Evolutionary conservation across 257 asterid genomes (phyloP).

Genomic region (Scutellaria galericulata): DNA sequence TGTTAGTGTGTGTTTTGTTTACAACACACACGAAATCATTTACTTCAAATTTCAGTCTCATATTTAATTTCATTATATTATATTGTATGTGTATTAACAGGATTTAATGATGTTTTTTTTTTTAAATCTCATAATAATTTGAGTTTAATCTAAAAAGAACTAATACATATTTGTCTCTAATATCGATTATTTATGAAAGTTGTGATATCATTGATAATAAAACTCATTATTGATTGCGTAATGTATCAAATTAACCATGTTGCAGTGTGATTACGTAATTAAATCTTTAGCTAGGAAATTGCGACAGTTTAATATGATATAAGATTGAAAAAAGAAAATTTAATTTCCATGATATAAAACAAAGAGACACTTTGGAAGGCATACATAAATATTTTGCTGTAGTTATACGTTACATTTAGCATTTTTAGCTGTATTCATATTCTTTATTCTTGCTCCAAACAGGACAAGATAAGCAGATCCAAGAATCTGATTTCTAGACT

Average conservation of each 20-base stretch:
- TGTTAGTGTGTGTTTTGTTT: too few species aligned
- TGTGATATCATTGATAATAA: not conserved
- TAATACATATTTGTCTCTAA: too few species aligned
- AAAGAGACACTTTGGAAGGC: not conserved
- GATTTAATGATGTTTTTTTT: too few species aligned
- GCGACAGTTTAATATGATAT: not conserved
- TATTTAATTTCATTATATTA: not conserved
- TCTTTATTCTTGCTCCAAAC: constrained; percentile 23
- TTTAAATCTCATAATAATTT: too few species aligned
- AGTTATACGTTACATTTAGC: constrained; percentile 30
- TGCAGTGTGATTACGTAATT: not conserved
- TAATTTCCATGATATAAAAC: not conserved
- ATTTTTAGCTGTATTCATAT: constrained; percentile 30
- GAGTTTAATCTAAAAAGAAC: too few species aligned
- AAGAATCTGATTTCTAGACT: constrained; percentile 34
- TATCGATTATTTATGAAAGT: not conserved
- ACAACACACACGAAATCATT: too few species aligned
- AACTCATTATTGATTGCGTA: not conserved
- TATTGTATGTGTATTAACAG: not conserved
- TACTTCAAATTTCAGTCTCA: too few species aligned
- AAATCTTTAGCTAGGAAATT: not conserved
- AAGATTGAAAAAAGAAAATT: not conserved
- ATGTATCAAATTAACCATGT: not conserved
- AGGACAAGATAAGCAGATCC: constrained; percentile 42
- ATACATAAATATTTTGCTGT: constrained; percentile 26